These are phyloP conservation scores for Spergularia bocconei DNA, from an alignment of 148 eudicot genomes.

Conservation along the genomic window DNA sequence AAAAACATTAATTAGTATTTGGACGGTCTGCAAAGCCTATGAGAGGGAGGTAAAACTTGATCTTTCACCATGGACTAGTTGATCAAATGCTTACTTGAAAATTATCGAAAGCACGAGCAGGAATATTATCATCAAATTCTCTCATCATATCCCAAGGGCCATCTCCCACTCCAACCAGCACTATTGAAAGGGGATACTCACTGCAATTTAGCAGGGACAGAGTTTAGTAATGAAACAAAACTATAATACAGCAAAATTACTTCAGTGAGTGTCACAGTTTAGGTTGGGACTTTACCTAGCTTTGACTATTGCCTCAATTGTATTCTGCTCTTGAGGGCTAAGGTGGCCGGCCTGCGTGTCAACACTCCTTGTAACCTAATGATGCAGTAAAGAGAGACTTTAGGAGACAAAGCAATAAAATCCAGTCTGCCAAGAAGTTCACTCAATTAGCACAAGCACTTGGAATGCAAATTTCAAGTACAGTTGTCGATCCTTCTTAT, in stretches of 20 bases:
- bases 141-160: slow-evolving; percentile 99
- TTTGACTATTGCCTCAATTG: slow-evolving; percentile 86
- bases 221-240: neutral
- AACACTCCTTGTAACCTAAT: slow-evolving; percentile 93
- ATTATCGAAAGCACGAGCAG: slow-evolving; percentile 93
- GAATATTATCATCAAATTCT: slow-evolving; percentile 95
- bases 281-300: slow-evolving; percentile 54
- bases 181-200: slow-evolving; percentile 84
- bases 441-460: neutral
- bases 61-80: slow-evolving; percentile 5
- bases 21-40: neutral
- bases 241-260: neutral
- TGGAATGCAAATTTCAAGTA: neutral
- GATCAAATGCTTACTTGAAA: slow-evolving; percentile 64
- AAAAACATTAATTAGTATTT: slow-evolving; percentile 6
- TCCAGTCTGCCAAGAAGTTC: neutral
- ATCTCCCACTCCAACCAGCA: slow-evolving; percentile 98
- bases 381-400: neutral
- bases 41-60: slow-evolving; percentile 6
- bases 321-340: slow-evolving; percentile 90
- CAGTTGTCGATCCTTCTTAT: neutral
- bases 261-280: neutral
- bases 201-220: slow-evolving; percentile 36
- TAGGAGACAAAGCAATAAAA: neutral
- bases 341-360: slow-evolving; percentile 75